Evolutionary conservation across 352 stramenopile species (phyloP).

Genomic region (Pythium pyrilobum): DNA sequence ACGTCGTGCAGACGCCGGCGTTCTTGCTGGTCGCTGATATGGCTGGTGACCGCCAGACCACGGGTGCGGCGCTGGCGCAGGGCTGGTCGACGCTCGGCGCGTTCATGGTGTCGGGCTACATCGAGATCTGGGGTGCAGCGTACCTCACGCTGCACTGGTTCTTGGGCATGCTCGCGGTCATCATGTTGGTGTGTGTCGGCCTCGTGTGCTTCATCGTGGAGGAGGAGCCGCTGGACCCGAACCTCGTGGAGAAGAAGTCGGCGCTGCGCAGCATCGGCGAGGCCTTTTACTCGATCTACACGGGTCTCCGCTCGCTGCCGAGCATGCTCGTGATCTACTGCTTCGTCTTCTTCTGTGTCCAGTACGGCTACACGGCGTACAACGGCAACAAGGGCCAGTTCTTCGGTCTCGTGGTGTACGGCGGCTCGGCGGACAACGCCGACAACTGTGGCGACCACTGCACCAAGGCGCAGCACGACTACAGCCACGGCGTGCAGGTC

Average conservation of each 20-base stretch:
- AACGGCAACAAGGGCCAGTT: slow-evolving; percentile 67
- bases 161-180: slow-evolving; percentile 41
- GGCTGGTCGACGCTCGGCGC: slow-evolving; percentile 42
- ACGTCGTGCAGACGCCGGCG: slow-evolving; percentile 41
- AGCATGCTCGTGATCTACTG: slow-evolving; percentile 31
- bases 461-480: slow-evolving; percentile 27
- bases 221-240: slow-evolving; percentile 33
- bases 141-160: slow-evolving; percentile 46
- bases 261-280: slow-evolving; percentile 8
- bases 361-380: slow-evolving; percentile 60
- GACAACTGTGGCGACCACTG: slow-evolving; percentile 15
- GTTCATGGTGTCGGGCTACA: slow-evolving; percentile 45
- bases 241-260: background rate
- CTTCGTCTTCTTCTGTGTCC: slow-evolving; percentile 39
- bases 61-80: slow-evolving; percentile 35
- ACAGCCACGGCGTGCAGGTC: slow-evolving; percentile 45
- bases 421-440: slow-evolving; percentile 17
- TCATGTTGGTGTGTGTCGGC: slow-evolving; percentile 28
- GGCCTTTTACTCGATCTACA: slow-evolving; percentile 32
- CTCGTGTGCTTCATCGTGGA: slow-evolving; percentile 26
- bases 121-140: slow-evolving; percentile 38
- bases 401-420: slow-evolving; percentile 39
- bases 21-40: slow-evolving; percentile 53
- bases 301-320: slow-evolving; percentile 33
- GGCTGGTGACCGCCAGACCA: slow-evolving; percentile 45